Percentiles rank a stretch among this genome's conserved stretches.
phyloP scores from a whole-genome alignment of 169 alveolate genomes.

The Plasmodium malariae region DNA sequence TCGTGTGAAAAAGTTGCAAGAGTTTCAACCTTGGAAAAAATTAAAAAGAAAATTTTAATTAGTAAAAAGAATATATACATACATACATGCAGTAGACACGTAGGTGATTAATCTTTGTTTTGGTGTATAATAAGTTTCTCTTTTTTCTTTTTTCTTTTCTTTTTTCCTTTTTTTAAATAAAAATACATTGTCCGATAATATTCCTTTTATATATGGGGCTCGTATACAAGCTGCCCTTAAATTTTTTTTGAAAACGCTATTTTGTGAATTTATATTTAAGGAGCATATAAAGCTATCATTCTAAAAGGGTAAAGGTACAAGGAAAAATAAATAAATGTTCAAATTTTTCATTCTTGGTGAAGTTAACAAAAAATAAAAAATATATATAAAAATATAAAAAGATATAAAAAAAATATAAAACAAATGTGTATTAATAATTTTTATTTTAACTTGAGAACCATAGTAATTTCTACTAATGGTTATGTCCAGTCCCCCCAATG shows the following conservation, averaged over 20 bases:
- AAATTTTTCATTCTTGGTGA: too few relatives aligned
- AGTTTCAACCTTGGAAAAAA: constrained; percentile 26
- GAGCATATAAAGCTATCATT: constrained; percentile 75
- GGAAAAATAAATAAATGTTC: not conserved
- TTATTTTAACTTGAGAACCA: constrained; percentile 54
- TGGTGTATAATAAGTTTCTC: not conserved
- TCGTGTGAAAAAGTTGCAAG: constrained; percentile 68
- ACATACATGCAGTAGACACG: not conserved
- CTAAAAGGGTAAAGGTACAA: constrained; percentile 4
- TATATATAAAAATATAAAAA: not conserved
- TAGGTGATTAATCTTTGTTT: too few relatives aligned
- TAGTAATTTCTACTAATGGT: constrained; percentile 40
- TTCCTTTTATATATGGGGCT: constrained; percentile 57
- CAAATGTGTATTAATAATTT: not conserved
- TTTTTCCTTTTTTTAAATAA: not conserved
- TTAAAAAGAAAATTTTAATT: not conserved
- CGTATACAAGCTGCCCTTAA: constrained; percentile 60
- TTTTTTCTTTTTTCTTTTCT: too few relatives aligned
- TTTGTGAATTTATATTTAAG: constrained; percentile 24
- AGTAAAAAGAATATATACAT: not conserved
- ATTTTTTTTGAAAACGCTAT: constrained; percentile 33
- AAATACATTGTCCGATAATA: constrained; percentile 48
- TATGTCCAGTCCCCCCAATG: constrained; percentile 68
- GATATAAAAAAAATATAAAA: not conserved
- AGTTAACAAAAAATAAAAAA: too few relatives aligned